phyloP scores from a whole-genome alignment of 2,329 filamentous ascomycete species.

The Neopestalotiopsis clavispora region DNA sequence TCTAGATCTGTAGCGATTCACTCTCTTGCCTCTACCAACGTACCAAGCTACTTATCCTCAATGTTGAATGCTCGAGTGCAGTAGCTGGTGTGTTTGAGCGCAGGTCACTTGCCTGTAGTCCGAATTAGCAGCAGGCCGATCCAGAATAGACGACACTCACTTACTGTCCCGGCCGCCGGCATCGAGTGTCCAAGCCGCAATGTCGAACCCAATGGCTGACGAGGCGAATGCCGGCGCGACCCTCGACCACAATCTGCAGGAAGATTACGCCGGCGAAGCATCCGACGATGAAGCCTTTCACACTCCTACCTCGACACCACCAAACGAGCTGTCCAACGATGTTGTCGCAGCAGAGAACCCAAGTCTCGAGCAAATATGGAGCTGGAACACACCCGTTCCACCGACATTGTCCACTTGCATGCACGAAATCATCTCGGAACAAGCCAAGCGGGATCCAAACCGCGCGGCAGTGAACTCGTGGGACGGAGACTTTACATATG shows the following conservation, averaged over 20 bases:
- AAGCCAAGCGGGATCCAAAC: constrained; percentile 41
- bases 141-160: background rate
- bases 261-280: constrained; percentile 9
- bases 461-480: constrained; percentile 52
- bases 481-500: constrained; percentile 54
- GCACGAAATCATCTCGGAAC: constrained; percentile 51
- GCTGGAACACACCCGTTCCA: constrained; percentile 49
- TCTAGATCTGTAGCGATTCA: background rate
- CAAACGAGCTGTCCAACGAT: constrained; percentile 34
- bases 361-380: constrained; percentile 51
- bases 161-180: background rate
- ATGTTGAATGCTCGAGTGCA: background rate
- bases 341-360: constrained; percentile 29
- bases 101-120: background rate
- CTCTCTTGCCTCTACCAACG: background rate
- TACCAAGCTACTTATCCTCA: background rate
- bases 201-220: background rate
- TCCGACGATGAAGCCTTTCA: background rate
- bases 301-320: constrained; percentile 21
- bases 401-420: constrained; percentile 46
- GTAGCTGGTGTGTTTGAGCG: background rate
- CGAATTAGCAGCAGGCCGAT: background rate
- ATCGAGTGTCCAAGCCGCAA: background rate
- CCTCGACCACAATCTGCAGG: background rate
- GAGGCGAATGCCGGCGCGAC: background rate